Conservation (phyloP, 164 flowering plant genomes). For the Litsea cubeba region DNA sequence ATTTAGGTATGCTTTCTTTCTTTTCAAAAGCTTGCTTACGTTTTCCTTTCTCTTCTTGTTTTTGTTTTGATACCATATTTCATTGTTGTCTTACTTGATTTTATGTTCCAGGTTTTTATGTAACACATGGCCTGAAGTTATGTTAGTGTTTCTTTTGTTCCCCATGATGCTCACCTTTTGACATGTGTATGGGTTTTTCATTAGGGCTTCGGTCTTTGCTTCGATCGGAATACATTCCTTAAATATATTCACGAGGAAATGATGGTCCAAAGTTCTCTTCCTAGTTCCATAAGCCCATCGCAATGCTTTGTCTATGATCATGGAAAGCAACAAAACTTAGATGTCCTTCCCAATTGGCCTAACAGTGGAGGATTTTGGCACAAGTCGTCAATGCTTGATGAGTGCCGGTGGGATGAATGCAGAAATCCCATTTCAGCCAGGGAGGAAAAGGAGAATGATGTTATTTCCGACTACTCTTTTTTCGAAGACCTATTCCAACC, state of each 20-base stretch:
- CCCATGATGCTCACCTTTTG: too few species aligned
- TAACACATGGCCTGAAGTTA: too few species aligned
- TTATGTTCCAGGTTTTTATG: too few species aligned
- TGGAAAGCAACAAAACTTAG: slow-evolving; percentile 1
- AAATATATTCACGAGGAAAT: background rate
- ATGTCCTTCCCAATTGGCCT: slow-evolving; percentile 29
- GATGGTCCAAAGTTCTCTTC: background rate
- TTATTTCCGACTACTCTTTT: slow-evolving; percentile 8
- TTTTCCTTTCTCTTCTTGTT: too few species aligned
- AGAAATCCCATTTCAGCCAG: slow-evolving; percentile 12
- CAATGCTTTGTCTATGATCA: background rate
- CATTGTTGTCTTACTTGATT: too few species aligned
- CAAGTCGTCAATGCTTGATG: slow-evolving; percentile 28
- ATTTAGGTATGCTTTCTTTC: too few species aligned
- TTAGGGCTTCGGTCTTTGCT: too few species aligned
- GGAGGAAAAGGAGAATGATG: slow-evolving; percentile 17
- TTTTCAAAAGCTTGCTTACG: too few species aligned
- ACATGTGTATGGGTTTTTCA: too few species aligned
- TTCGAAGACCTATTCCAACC: slow-evolving; percentile 25
- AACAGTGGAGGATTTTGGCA: slow-evolving; percentile 32
- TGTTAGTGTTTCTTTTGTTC: too few species aligned
- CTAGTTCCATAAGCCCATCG: background rate
- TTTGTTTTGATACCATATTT: too few species aligned
- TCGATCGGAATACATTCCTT: background rate
- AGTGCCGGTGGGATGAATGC: slow-evolving; percentile 20